phyloP scores from a whole-genome alignment of 495 filamentous ascomycete species.

The Penicillium paradoxum region DNA sequence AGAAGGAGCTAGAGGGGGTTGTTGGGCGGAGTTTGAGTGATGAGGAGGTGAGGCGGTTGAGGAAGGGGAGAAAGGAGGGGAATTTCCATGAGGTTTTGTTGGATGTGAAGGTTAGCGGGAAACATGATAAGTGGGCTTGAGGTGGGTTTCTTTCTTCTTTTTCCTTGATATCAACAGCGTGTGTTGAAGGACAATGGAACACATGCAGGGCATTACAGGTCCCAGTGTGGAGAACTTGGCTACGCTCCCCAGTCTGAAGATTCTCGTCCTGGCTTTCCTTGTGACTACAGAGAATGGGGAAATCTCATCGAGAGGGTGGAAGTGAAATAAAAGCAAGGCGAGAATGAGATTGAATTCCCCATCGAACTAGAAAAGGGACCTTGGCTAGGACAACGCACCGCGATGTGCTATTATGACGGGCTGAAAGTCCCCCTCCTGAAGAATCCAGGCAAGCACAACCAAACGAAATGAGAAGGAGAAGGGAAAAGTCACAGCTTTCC shows the following conservation, averaged over 20 bases:
- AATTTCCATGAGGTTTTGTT: slow-evolving; percentile 86
- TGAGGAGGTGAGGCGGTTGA: slow-evolving; percentile 77
- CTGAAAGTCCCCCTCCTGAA: no score
- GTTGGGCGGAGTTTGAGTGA: slow-evolving; percentile 75
- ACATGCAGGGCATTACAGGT: not conserved
- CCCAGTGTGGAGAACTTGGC: not conserved
- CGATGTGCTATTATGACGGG: no score
- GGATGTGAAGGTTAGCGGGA: slow-evolving; percentile 86
- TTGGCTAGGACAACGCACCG: no score
- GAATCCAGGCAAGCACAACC: no score
- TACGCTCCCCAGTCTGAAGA: not conserved
- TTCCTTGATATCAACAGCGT: not conserved
- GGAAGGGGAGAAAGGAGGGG: slow-evolving; percentile 74
- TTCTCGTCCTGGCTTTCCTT: not conserved
- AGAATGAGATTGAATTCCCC: no score
- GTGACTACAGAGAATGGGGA: not conserved
- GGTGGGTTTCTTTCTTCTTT: not conserved
- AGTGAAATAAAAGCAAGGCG: no score
- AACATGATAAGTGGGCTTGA: slow-evolving; percentile 90
- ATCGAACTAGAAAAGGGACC: no score
- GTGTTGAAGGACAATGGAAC: not conserved
- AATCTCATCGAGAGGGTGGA: no score
- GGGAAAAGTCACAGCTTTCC: no score
- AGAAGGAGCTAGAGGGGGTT: slow-evolving; percentile 78
- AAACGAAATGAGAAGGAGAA: no score